These are phyloP conservation scores for Saccharomyces cerevisiae DNA, from an alignment of 805 yeast genomes.

Conservation along the genomic window DNA sequence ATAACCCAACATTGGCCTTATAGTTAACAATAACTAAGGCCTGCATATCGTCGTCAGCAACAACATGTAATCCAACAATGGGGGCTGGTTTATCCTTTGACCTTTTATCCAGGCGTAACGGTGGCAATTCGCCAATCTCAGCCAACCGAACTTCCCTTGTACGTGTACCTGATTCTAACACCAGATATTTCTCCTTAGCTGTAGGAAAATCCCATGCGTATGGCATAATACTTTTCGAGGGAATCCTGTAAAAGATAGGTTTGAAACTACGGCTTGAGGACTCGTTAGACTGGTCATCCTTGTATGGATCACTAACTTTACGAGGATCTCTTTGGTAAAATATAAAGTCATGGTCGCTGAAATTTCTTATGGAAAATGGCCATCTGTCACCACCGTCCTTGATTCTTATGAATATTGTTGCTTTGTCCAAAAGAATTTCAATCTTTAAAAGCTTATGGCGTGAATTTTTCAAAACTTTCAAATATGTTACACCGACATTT, in stretches of 20 bases:
- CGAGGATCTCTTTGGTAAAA: constrained; percentile 80
- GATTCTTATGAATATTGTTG: constrained; percentile 70
- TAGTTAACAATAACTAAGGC: constrained; percentile 77
- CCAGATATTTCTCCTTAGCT: constrained; percentile 72
- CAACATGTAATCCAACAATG: constrained; percentile 80
- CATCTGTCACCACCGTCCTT: constrained; percentile 67
- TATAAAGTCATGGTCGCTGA: constrained; percentile 76
- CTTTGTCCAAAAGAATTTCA: constrained; percentile 68
- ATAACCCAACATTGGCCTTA: constrained; percentile 69
- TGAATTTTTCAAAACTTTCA: constrained; percentile 58
- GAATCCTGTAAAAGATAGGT: constrained; percentile 74
- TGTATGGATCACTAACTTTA: constrained; percentile 27
- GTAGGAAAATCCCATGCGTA: constrained; percentile 97
- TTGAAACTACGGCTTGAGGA: constrained; percentile 49
- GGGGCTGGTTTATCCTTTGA: constrained; percentile 32
- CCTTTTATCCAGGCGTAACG: constrained; percentile 63
- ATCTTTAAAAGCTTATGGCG: constrained; percentile 67
- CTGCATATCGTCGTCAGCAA: constrained; percentile 94
- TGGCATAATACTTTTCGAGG: constrained; percentile 91
- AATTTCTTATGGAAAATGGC: constrained; percentile 91
- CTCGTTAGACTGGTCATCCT: constrained; percentile 49
- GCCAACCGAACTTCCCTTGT: constrained; percentile 78
- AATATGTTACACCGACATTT: constrained; percentile 73
- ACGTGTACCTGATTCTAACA: constrained; percentile 61
- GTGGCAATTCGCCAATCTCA: constrained; percentile 85